Evolutionary conservation across 345 rosid genomes (phyloP).

Genomic region (Bretschneidera sinensis): DNA sequence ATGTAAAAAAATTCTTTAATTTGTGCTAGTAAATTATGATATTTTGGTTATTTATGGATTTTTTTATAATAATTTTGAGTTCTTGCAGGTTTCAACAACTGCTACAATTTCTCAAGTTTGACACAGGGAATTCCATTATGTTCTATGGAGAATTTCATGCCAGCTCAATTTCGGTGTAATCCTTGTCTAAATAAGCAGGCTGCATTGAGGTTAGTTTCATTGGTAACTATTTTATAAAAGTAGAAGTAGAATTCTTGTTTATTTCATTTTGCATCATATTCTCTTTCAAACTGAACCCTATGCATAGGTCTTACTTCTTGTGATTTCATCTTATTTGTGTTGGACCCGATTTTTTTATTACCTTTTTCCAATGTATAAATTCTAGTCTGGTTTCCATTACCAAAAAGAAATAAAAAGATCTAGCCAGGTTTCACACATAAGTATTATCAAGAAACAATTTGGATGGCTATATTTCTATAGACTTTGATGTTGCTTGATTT

Average conservation of each 20-base stretch:
- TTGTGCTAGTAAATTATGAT: too few species aligned
- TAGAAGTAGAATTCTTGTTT: not conserved
- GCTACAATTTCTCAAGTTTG: conserved; percentile 21
- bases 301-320: not conserved
- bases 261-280: not conserved
- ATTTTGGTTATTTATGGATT: not conserved
- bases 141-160: conserved; percentile 21
- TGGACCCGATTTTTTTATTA: not conserved
- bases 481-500: not conserved
- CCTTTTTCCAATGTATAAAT: not conserved
- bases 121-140: conserved; percentile 18
- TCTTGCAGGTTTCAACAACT: conserved; percentile 26
- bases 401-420: too few species aligned
- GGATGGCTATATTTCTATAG: not conserved
- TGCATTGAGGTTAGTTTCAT: conserved; percentile 25
- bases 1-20: not conserved
- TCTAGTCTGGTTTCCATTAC: too few species aligned
- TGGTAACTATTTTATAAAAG: not conserved
- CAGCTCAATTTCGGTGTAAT: conserved; percentile 22
- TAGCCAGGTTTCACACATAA: too few species aligned
- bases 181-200: conserved; percentile 19
- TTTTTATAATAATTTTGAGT: conserved; percentile 3
- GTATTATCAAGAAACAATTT: too few species aligned
- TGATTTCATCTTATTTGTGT: not conserved
- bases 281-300: not conserved